Percentiles rank a stretch among this genome's conserved stretches.
These are phyloP conservation scores for Dictyostelium discoideum DNA, from an alignment of 78 protist genomes.

Conservation along the genomic window dicty_2.7 NC_007088.5:5769501-5770000, in stretches of 20 bases:
- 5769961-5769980: conserved; percentile 1
- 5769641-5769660: conserved; percentile 83
- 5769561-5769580: conserved; percentile 84
- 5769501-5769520: conserved; percentile 82
- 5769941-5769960: conserved; percentile 66
- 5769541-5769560: conserved; percentile 55
- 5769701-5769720: conserved; percentile 82
- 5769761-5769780: conserved; percentile 83
- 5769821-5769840: conserved; percentile 97
- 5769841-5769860: conserved; percentile 91
- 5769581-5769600: conserved; percentile 92
- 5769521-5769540: conserved; percentile 76
- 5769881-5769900: conserved; percentile 97
- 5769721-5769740: conserved; percentile 97
- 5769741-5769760: conserved; percentile 93
- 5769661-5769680: conserved; percentile 95
- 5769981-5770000: background rate
- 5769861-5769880: conserved; percentile 94
- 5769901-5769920: conserved; percentile 68
- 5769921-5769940: conserved; percentile 47
- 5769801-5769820: conserved; percentile 90
- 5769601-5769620: conserved; percentile 82
- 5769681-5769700: conserved; percentile 95
- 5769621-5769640: conserved; percentile 92
- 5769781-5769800: conserved; percentile 94